Evolutionary conservation across 129 eudicot species (phyloP), one percentile per base, ranked within the genome.

Genomic region (Scalesia atractyloides): DNA sequence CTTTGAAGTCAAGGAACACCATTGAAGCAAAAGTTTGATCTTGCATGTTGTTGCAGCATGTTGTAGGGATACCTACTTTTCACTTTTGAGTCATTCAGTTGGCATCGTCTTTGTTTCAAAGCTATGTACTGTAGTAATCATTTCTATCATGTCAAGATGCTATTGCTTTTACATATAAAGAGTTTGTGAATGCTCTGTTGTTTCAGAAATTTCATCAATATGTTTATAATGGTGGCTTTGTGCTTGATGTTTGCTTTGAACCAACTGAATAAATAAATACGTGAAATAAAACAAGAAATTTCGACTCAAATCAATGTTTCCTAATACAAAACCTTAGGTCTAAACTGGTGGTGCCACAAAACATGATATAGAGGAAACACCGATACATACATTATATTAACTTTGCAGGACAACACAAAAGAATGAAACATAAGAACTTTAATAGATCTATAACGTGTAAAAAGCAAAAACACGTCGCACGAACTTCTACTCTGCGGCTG

Each of bases 1-100:
- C 39, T 89, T 89, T 80, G 90, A 89, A 80, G 56, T 26, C 12
- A 91, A 85, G 86, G 64, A 70, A 77, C 90, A 88, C 68, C 97
- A 91, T 54, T 91, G 80, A 91, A 70, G 34, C 72, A 15, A 11
- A 9, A 15, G 51, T 13, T 24, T 7, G n/a, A 49, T 20, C 14
- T 64, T 15, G 58, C 73, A 69, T 17, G 49, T 37, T 17, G 49
- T 37, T 43, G 52, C 47, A 61, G 44, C 44, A 15, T 62, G 13
- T 22, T 52, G 16, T 62, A 24, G 61, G 58, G 66, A 72, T 66
- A 78, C 59, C 33, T 61, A 47, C 47, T 47, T 41, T 34, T 75
- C 62, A 49, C 46, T 69, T 69, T 52, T 52, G 50, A 34, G 46
- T 58, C 58, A 3, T 52, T 20, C 13, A 51, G 46, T 30, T 51